Evolutionary conservation across 352 stramenopile genomes (phyloP).

Genomic region (Phytophthora hibernalis): DNA sequence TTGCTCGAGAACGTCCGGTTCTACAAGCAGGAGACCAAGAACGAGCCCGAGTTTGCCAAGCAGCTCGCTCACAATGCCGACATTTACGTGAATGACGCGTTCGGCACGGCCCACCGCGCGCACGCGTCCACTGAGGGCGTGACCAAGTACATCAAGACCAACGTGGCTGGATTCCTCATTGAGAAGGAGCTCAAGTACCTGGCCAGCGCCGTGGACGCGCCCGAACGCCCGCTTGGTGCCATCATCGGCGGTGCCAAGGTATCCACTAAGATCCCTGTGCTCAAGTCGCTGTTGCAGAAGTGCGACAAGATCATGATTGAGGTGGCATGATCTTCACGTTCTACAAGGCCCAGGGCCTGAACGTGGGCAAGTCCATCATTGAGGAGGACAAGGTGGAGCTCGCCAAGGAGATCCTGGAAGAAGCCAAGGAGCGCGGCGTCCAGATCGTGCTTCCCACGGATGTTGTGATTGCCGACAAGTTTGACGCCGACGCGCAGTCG

Average conservation of each 20-base stretch:
- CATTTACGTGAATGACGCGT: constrained; percentile 98
- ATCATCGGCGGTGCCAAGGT: constrained; percentile 98
- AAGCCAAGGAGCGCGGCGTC: constrained; percentile 90
- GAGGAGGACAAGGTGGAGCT: constrained; percentile 96
- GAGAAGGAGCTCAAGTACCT: constrained; percentile 99
- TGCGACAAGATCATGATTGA: constrained; percentile 97
- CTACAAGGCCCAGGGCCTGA: constrained; percentile 95
- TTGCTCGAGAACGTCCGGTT: constrained; percentile 96
- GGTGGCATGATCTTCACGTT: constrained; percentile 99
- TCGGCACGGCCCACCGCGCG: constrained; percentile 97
- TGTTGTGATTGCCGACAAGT: constrained; percentile 95
- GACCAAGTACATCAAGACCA: constrained; percentile 94
- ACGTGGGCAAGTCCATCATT: constrained; percentile 95
- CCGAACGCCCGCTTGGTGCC: constrained; percentile 93
- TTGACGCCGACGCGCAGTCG: constrained; percentile 65
- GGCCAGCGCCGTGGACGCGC: constrained; percentile 85
- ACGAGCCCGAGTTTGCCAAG: constrained; percentile 95
- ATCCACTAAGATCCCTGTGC: constrained; percentile 96
- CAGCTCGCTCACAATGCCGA: constrained; percentile 94
- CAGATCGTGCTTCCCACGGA: constrained; percentile 93
- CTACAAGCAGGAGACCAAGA: constrained; percentile 98
- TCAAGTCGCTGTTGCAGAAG: constrained; percentile 96
- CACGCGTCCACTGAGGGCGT: constrained; percentile 98
- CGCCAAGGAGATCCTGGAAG: constrained; percentile 90
- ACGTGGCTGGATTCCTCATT: constrained; percentile 96